Evolutionary conservation across 1,284 basidiomycete genomes (phyloP).

Genomic region (Naganishia sp.): DNA sequence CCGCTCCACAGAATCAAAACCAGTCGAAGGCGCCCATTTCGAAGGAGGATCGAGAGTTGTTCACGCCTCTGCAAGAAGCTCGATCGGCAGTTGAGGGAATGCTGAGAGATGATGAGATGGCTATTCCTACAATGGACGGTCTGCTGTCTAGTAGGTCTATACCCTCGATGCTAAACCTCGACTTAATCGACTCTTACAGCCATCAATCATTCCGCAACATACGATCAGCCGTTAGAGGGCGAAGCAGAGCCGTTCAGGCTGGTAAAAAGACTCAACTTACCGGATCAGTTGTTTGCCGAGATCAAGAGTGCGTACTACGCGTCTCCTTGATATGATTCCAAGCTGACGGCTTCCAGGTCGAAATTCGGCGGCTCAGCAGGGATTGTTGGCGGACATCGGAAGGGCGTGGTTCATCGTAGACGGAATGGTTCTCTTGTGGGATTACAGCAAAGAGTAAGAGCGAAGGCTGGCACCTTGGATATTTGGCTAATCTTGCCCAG

Average conservation of each 20-base stretch:
- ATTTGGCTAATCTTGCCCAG: background rate
- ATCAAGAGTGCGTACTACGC: conserved; percentile 31
- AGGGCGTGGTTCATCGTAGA: conserved; percentile 95
- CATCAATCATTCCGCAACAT: conserved; percentile 20
- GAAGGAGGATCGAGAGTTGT: conserved; percentile 30
- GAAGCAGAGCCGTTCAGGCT: conserved; percentile 38
- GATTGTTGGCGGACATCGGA: conserved; percentile 88
- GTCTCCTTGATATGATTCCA: conserved; percentile 36
- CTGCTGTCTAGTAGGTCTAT: conserved; percentile 32
- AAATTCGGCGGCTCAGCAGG: conserved; percentile 55
- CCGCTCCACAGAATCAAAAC: conserved; percentile 13
- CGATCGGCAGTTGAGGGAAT: conserved; percentile 16
- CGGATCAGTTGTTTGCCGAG: conserved; percentile 24
- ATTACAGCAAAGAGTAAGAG: conserved; percentile 84
- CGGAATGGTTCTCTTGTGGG: conserved; percentile 93
- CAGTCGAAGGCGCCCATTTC: conserved; percentile 32
- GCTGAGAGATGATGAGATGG: conserved; percentile 27
- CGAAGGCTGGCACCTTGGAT: background rate
- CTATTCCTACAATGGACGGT: conserved; percentile 48
- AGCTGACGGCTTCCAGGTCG: conserved; percentile 27
- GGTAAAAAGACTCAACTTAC: conserved; percentile 15
- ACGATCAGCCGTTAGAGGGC: conserved; percentile 43
- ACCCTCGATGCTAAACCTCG: no score
- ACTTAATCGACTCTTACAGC: background rate
- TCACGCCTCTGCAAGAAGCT: conserved; percentile 21